Base-by-base conservation (phyloP, 2,329 filamentous ascomycete species). In the Xylaria hypoxylon region DNA sequence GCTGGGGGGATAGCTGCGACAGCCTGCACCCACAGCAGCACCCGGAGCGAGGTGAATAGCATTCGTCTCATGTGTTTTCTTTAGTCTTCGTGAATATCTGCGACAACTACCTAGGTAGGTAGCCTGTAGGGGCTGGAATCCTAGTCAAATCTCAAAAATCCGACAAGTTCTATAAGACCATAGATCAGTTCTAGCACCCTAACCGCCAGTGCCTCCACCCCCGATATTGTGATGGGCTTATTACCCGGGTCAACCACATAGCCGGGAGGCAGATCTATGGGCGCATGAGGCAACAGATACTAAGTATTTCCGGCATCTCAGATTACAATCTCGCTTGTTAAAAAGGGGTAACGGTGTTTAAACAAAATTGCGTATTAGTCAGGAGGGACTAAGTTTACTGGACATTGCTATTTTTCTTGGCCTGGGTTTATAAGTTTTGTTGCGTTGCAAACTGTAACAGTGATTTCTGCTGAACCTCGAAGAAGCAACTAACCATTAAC, bases 1-100 rank as follows among this genome's bases (percentile, higher is more conserved):
- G 44, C 57, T 3, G 42, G 50, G 2, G 84, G 82, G 15, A 42
- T 35, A 17, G 59, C 31, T 8, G 2, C 8, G 10, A 15, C 40
- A 19, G 31, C 22, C 17, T 40, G 40, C 51, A 11, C 19, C 47
- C 19, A 31, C 17, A 31, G n/a, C 17, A 51, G 33, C 40, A 17
- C 40, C 24, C 17, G 26, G 33, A 42, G 22, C 1, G 11, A 28
- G 24, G 31, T 15, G 22, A 19, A 17, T 19, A 17, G 13, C 33
- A 28, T 40, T 4, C 15, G 13, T 5, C 22, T n/a, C 35, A 26
- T 57, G 19, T 52, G 11, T 40, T 15, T 15, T 4, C 13, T 42
- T 38, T 22, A 7, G 5, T 5, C 4, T n/a, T n/a, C 47, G 8
- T 17, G 22, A 31, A 45, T 28, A 26, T 13, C 28, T 26, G 28